Percentiles rank a stretch among this genome's conserved stretches.
Evolutionary conservation across 1,284 basidiomycete species (phyloP).

Genomic region (Sutorius eximius): DNA sequence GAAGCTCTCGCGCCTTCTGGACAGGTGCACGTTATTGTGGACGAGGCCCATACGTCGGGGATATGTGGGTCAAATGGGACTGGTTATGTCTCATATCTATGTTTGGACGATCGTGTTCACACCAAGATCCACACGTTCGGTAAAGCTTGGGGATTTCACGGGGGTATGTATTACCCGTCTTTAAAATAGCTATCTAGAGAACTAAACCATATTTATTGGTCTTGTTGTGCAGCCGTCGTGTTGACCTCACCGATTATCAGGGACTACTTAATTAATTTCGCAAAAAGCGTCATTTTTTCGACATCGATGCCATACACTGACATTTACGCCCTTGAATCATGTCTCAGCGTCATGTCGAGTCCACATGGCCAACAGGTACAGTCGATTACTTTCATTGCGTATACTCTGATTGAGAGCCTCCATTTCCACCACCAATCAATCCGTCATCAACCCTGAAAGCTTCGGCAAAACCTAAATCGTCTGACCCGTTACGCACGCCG

Average conservation of each 20-base stretch:
- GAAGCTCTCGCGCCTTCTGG: constrained; percentile 36
- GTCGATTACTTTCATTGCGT: background rate
- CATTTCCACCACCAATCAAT: background rate
- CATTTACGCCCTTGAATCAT: constrained; percentile 42
- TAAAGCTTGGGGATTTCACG: constrained; percentile 63
- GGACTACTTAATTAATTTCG: constrained; percentile 61
- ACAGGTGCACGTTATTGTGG: constrained; percentile 43
- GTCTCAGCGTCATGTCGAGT: constrained; percentile 17
- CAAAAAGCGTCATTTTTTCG: constrained; percentile 56
- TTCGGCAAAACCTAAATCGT: constrained; percentile 13
- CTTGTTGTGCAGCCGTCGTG: constrained; percentile 44
- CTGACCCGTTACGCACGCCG: constrained; percentile 15
- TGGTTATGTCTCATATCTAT: constrained; percentile 40
- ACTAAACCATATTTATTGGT: background rate
- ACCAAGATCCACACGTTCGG: constrained; percentile 55
- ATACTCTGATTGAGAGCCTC: background rate
- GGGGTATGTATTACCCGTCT: constrained; percentile 52
- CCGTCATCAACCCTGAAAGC: constrained; percentile 6
- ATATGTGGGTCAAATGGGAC: constrained; percentile 45
- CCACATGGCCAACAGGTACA: constrained; percentile 20
- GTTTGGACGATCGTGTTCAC: constrained; percentile 38
- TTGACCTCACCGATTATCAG: constrained; percentile 48
- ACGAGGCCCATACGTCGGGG: constrained; percentile 60
- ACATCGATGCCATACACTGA: constrained; percentile 50
- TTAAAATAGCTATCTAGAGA: too few species aligned